Evolutionary conservation across 768 basidiomycete genomes (phyloP).

Genomic region (Pisolithus albus): DNA sequence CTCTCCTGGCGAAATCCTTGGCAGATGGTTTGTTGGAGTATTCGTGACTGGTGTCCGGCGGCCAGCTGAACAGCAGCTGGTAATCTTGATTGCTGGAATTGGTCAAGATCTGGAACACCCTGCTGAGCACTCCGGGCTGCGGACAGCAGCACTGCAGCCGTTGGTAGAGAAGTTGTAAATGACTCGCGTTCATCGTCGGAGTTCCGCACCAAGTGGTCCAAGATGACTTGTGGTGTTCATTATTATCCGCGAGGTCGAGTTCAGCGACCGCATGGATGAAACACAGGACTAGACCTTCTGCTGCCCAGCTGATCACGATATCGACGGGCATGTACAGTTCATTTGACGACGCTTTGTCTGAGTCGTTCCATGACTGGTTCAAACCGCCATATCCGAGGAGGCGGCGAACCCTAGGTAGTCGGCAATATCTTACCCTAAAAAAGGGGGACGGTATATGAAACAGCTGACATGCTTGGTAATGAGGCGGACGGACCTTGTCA

Average conservation of each 20-base stretch:
- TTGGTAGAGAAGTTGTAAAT: conserved; percentile 53
- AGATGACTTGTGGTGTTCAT: conserved; percentile 61
- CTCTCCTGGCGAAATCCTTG: conserved; percentile 50
- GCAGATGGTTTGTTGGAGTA: conserved; percentile 36
- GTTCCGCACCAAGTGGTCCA: conserved; percentile 93
- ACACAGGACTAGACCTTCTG: conserved; percentile 79
- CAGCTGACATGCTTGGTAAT: not conserved
- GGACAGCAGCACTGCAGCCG: conserved; percentile 52
- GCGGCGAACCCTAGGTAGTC: conserved; percentile 67
- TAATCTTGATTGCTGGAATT: conserved; percentile 46
- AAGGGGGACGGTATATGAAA: conserved; percentile 16
- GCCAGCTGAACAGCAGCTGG: conserved; percentile 66
- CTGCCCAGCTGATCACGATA: conserved; percentile 86
- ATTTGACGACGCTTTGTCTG: conserved; percentile 64
- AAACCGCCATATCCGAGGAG: conserved; percentile 63
- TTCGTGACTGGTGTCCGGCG: conserved; percentile 47
- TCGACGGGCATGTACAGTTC: conserved; percentile 79
- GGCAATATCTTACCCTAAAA: conserved; percentile 68
- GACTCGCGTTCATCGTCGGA: conserved; percentile 48
- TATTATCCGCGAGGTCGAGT: conserved; percentile 62
- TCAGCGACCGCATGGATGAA: conserved; percentile 83
- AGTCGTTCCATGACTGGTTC: conserved; percentile 49
- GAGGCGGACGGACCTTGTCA: conserved; percentile 52
- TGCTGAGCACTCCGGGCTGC: conserved; percentile 42
- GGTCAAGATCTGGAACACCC: conserved; percentile 75